These are phyloP conservation scores for Apocynum venetum DNA, from an alignment of 257 asterid species.

Conservation along the genomic window DNA sequence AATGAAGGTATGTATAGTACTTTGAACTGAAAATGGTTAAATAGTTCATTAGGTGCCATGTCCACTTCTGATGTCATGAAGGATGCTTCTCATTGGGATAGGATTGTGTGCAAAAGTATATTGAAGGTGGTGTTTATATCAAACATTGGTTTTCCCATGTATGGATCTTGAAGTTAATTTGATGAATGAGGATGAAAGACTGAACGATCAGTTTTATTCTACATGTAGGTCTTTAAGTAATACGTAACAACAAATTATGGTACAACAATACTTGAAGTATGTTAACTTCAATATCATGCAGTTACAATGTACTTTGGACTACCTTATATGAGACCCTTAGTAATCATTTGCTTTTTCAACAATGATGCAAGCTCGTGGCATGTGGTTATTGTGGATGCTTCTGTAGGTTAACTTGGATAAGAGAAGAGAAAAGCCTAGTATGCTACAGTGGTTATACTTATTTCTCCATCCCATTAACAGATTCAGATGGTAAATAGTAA, in stretches of 20 bases:
- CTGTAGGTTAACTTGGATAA: not conserved
- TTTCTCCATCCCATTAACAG: not conserved
- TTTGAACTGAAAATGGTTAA: not conserved
- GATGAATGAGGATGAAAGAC: not conserved
- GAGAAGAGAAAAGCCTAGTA: not conserved
- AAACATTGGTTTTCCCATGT: not conserved
- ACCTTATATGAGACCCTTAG: not conserved
- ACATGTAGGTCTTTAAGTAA: not conserved
- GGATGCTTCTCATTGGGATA: not conserved
- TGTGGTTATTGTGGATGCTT: not conserved
- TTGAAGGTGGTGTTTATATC: not conserved
- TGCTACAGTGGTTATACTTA: not conserved
- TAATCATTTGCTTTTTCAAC: not conserved
- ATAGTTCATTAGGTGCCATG: not conserved
- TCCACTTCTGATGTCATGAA: not conserved
- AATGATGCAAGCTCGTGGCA: not conserved
- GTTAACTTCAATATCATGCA: too few species aligned
- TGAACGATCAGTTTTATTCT: not conserved
- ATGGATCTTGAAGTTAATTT: not conserved
- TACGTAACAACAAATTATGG: not conserved
- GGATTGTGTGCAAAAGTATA: not conserved
- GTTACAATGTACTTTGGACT: not conserved
- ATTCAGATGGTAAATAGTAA: not conserved
- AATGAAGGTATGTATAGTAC: not conserved
- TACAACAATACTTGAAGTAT: not conserved